phyloP scores from a whole-genome alignment of 2,329 filamentous ascomycete species.

The Penicillium thymicola region DNA sequence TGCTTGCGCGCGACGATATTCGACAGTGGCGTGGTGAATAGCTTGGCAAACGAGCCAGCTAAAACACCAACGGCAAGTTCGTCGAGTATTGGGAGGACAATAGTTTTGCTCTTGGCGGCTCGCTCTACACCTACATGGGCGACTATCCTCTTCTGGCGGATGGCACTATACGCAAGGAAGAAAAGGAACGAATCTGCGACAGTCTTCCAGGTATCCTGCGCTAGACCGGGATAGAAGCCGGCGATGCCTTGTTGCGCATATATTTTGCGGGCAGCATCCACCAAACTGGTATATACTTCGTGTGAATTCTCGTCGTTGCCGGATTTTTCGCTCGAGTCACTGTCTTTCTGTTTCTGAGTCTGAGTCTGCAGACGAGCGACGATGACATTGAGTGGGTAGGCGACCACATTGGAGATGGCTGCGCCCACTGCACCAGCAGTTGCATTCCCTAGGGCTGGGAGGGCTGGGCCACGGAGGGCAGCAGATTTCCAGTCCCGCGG shows the following conservation, averaged over 20 bases:
- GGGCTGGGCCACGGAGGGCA: conserved; percentile 40
- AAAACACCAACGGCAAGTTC: conserved; percentile 68
- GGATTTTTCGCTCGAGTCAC: conserved; percentile 16
- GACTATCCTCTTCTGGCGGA: conserved; percentile 47
- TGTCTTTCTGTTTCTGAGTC: conserved; percentile 53
- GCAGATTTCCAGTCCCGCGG: conserved; percentile 32
- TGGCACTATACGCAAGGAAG: conserved; percentile 72
- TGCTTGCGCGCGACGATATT: conserved; percentile 83
- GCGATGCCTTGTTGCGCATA: conserved; percentile 68
- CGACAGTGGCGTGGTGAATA: conserved; percentile 74
- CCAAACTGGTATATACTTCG: conserved; percentile 61
- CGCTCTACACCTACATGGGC: conserved; percentile 25
- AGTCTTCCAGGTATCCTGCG: conserved; percentile 64
- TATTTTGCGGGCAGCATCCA: conserved; percentile 69
- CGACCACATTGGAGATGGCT: conserved; percentile 71
- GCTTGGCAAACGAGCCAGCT: conserved; percentile 70
- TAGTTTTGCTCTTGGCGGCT: conserved; percentile 26
- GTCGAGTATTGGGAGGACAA: conserved; percentile 59
- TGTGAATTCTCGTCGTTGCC: conserved; percentile 51
- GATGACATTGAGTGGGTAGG: conserved; percentile 79
- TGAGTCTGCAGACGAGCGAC: conserved; percentile 81
- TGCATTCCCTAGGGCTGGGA: conserved; percentile 78
- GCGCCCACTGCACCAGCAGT: conserved; percentile 75
- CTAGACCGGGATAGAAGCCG: conserved; percentile 67
- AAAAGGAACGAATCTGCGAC: conserved; percentile 78